Conservation (phyloP, 805 yeast genomes). For the Ogataea haglerorum region DNA sequence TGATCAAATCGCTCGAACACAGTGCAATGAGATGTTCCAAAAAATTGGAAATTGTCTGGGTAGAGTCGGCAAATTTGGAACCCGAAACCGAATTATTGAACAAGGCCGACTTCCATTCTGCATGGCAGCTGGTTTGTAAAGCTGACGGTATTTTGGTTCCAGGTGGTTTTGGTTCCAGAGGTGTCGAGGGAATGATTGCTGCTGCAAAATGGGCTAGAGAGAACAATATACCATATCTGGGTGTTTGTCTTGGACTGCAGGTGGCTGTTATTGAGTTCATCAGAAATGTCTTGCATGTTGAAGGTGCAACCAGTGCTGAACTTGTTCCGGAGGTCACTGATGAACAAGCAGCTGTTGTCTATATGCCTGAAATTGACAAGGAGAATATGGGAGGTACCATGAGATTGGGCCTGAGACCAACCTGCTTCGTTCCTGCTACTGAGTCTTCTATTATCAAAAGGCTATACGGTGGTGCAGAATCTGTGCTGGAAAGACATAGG, state of each 20-base stretch:
- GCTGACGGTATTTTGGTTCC: constrained; percentile 98
- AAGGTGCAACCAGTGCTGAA: constrained; percentile 77
- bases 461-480: constrained; percentile 68
- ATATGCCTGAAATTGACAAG: constrained; percentile 98
- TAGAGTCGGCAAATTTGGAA: constrained; percentile 90
- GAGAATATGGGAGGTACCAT: constrained; percentile 96
- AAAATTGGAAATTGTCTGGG: constrained; percentile 88
- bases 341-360: constrained; percentile 74
- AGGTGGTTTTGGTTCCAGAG: constrained; percentile 97
- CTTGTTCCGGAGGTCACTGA: constrained; percentile 63
- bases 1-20: constrained; percentile 93
- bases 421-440: constrained; percentile 67
- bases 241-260: constrained; percentile 97
- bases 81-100: constrained; percentile 57
- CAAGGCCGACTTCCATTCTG: constrained; percentile 82
- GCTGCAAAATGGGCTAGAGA: constrained; percentile 99
- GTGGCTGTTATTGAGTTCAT: constrained; percentile 93
- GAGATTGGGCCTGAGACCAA: constrained; percentile 94
- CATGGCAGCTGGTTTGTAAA: constrained; percentile 89
- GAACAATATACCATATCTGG: constrained; percentile 88
- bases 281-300: constrained; percentile 69
- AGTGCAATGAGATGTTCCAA: constrained; percentile 86
- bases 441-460: constrained; percentile 63
- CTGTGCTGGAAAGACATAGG: constrained; percentile 91
- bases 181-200: constrained; percentile 96